Evolutionary conservation across 805 yeast genomes (phyloP), one percentile per base, ranked within the genome.

Genomic region (Saccharomycopsis schoenii): DNA sequence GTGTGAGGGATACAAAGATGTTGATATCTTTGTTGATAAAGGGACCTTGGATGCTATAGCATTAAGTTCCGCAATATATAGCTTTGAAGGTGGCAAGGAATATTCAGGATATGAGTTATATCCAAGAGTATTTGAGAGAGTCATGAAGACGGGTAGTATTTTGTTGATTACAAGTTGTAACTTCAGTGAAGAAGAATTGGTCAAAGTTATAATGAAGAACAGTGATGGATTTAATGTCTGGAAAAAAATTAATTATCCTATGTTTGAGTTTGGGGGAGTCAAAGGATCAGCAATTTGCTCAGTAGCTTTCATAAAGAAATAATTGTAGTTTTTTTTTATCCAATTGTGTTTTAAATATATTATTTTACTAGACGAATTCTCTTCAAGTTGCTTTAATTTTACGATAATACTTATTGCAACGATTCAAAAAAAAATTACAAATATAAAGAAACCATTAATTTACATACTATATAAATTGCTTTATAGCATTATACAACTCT

Each of bases 1-100:
- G 9, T 21, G 64, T 2, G 54, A 57, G 60, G 65, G 70, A 39
- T 69, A 70, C 1, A 77, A 73, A 2, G 68, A 74, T 24, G 91
- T 82, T 72, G 96, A 92, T 69, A 71, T 94, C 9, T 81, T 93
- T 1, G 74, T 91, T 17, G 99, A 94, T 73, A 94, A 94, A 71
- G 99, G 99, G 9, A 94, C 99, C 0, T 74, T 94, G 24, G 99
- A 94, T 74, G 99, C 99, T 4, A 93, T 94, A 64, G 97, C 97
- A 0, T 77, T 94, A 55, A 89, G 89, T 70, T 86, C 86, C 24
- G 66, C 75, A 1, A 78, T 72, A 21, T 81, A 80, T 62, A 78
- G 73, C 9, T 74, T 73, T 12, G 77, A 76, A 8, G 56, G 57
- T 37, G 59, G 56, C 1, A 34, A 56, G 11, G 15, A 17, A 21